A percentile compares a stretch with the other conserved stretches of the same genome.
phyloP scores from a whole-genome alignment of 1,284 basidiomycete species.

The Irpex sp. region DNA sequence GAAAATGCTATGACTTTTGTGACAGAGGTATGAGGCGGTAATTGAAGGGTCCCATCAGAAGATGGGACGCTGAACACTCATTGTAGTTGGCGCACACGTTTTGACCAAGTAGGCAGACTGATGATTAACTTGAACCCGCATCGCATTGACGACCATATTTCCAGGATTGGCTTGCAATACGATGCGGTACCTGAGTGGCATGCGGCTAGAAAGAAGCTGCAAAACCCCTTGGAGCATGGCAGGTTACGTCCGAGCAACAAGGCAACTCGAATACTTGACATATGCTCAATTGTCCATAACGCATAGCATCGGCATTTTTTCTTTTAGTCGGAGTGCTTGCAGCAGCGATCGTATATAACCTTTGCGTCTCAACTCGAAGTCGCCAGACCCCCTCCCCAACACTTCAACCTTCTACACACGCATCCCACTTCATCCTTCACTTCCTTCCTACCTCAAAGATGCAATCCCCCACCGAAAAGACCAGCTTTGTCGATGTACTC shows the following conservation, averaged over 20 bases:
- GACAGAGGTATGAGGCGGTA: not conserved
- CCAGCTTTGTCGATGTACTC: conserved; percentile 1
- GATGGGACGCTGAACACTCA: not conserved
- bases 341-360: not conserved
- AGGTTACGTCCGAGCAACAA: not conserved
- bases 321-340: not conserved
- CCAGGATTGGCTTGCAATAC: not conserved
- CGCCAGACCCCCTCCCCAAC: not conserved
- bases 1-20: not conserved
- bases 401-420: not conserved
- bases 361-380: not conserved
- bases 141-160: not conserved
- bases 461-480: not conserved
- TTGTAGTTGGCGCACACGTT: not conserved
- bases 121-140: not conserved
- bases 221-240: not conserved
- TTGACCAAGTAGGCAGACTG: not conserved
- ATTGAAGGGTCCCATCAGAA: not conserved
- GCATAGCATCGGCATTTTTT: not conserved
- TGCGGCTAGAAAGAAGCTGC: not conserved
- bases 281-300: not conserved
- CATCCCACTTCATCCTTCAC: not conserved
- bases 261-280: not conserved
- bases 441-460: not conserved
- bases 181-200: not conserved